Base-by-base conservation (phyloP, 208 protist genomes). In the Wallacemonas collosoma region DNA sequence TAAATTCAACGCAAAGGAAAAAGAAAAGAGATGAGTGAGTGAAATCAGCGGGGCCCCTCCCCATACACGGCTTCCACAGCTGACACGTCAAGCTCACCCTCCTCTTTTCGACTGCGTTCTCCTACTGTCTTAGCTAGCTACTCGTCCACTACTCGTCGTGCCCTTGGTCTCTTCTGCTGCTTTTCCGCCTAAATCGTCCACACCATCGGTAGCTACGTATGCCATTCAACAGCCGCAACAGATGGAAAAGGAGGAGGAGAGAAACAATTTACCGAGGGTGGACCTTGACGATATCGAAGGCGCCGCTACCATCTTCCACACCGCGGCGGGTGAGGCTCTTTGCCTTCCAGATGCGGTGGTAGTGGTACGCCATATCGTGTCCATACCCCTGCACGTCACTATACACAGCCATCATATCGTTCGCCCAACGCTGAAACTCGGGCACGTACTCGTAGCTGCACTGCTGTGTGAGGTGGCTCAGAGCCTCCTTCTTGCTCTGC, bases 381-480 rank as follows among this genome's bases (percentile, higher is more conserved):
- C 82, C 88, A 72, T 96, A 96, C 1, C 81, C 87, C 63, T 92
- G 83, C 41, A 90, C 89, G 64, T 96, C 90, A 70, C 81, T 93
- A 66, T 94, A 93, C 35, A 96, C 80, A 1, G 92, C 92, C 88
- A 96, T 91, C 89, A 96, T 94, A 56, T 95, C 92, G 74, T 96
- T 94, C 39, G 92, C 83, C 88, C 88, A 93, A 14, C 92, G 92
- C 80, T 96, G 92, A 75, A 96, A 96, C 79, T 96, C 89, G n/a
- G 92, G 88, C 39, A 95, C 82, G 77, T 96, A 96, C 77, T 96
- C 92, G 80, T 93, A 94, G 71, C 82, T 91, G 72, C 89, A 95
- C 67, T 95, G 89, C 60, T 92, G 88, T 15, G 88, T 93, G 39
- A 94, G 81, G 77, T 96, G 87, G 61, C 84, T 90, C 39, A 96